Evolutionary conservation across 2,329 filamentous ascomycete genomes (phyloP).

Genomic region (Penicillium sp.): DNA sequence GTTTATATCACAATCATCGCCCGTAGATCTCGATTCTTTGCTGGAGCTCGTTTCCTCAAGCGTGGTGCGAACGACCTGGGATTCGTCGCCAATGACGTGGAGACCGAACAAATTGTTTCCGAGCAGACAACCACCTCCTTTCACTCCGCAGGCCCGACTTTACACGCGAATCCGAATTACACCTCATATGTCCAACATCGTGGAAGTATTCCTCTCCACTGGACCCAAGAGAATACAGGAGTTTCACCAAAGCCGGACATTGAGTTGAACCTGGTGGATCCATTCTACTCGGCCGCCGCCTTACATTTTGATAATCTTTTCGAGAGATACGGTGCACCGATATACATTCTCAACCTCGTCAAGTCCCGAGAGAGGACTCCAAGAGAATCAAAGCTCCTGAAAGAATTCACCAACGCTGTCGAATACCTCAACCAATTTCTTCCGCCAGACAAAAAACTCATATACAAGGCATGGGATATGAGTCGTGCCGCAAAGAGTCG

Average conservation of each 20-base stretch:
- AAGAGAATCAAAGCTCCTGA: conserved; percentile 85
- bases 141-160: conserved; percentile 81
- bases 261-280: conserved; percentile 91
- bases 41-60: conserved; percentile 91
- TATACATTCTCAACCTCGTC: conserved; percentile 91
- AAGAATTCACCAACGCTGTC: conserved; percentile 85
- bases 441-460: conserved; percentile 79
- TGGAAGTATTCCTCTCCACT: conserved; percentile 94
- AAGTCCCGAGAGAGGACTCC: conserved; percentile 86
- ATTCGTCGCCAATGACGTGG: conserved; percentile 97
- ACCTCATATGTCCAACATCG: conserved; percentile 97
- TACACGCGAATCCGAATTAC: conserved; percentile 87
- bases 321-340: conserved; percentile 85
- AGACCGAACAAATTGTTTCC: conserved; percentile 97
- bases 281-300: conserved; percentile 91
- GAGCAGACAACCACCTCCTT: conserved; percentile 95
- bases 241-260: conserved; percentile 97
- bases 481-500: conserved; percentile 89
- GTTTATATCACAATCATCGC: conserved; percentile 95
- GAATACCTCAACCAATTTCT: conserved; percentile 94
- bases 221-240: conserved; percentile 94
- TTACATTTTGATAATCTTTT: conserved; percentile 96
- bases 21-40: conserved; percentile 87
- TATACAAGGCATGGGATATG: conserved; percentile 98
- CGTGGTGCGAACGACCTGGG: conserved; percentile 92